phyloP scores from a whole-genome alignment of 2,329 filamentous ascomycete species.

The Neofusicoccum parvum region DNA sequence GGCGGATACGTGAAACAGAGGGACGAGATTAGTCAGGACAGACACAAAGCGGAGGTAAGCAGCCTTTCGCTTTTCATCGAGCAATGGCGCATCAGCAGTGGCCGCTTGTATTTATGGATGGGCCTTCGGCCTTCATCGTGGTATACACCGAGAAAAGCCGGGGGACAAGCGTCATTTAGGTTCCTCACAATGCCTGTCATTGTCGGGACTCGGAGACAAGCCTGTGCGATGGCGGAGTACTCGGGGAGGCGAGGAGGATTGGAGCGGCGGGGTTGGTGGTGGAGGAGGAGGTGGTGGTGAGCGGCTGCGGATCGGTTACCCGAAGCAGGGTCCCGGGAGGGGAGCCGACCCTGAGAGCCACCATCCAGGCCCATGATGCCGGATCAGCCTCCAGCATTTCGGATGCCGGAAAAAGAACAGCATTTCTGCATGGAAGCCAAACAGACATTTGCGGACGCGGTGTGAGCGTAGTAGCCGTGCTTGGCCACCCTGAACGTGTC shows the following conservation, averaged over 20 bases:
- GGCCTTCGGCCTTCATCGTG: background rate
- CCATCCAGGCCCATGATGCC: no score
- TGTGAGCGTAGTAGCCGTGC: no score
- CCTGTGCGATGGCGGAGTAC: background rate
- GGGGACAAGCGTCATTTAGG: background rate
- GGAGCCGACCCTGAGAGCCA: background rate
- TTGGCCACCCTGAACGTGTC: no score
- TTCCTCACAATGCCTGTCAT: background rate
- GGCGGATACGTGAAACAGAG: background rate
- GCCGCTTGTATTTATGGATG: no score
- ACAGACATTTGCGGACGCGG: no score
- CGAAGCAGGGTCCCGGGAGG: conserved; percentile 7
- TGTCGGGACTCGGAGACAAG: background rate
- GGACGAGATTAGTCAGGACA: background rate
- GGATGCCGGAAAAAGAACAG: no score
- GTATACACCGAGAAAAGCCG: conserved; percentile 3
- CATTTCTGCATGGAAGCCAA: no score
- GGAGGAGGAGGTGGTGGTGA: background rate
- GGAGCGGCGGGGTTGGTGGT: background rate
- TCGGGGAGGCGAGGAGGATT: background rate
- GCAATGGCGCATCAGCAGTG: no score
- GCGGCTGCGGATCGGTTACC: background rate
- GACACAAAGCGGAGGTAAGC: background rate
- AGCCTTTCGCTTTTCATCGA: background rate
- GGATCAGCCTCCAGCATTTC: no score